Evolutionary conservation across 2,329 filamentous ascomycete genomes (phyloP), one percentile per base, ranked within the genome.

Genomic region (Epichloe amarillans): DNA sequence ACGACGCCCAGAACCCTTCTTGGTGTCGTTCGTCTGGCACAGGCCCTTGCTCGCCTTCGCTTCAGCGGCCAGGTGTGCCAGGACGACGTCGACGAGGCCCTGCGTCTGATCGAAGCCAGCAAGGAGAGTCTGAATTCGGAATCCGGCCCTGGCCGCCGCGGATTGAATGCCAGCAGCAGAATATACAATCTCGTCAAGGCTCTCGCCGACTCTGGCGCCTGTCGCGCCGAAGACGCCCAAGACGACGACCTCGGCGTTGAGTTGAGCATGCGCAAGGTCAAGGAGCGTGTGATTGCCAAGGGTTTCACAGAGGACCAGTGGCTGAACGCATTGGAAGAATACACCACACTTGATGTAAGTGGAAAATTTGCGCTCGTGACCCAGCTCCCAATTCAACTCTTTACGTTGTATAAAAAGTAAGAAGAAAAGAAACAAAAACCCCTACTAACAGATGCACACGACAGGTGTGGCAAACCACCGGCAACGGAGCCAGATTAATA

Each of bases 261-360:
- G 68, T 71, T 98, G 60, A 93, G 84, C 67, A 78, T 98, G 73
- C 80, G 86, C 58, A 86, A 88, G 68, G 88, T 98, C 53, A 81
- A 90, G 65, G 90, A 96, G 68, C 74, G 93, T 57, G 89, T 98
- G 33, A 76, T 97, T 60, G 93, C 90, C 49, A 96, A 95, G 77
- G 93, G 93, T 3, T 98, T 96, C 68, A 98, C 91, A 0, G 84
- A 89, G 57, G 88, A 97, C 67, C 90, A 98, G 68, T 89, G 95
- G 71, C 76, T 86, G 62, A 79, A 79, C 58, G 84, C 90, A 19
- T 75, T 98, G 64, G 84, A 95, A 55, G 91, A 95, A 72, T 97
- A 98, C 69, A 83, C 87, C 3, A 74, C 79, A 57, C 71, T 95
- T 54, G 86, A 95, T 73, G 93, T 97, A 74, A 88, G 90, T 41